Evolutionary conservation across 2,329 filamentous ascomycete species (phyloP).

Genomic region (Aspergillus pseudoterreus): DNA sequence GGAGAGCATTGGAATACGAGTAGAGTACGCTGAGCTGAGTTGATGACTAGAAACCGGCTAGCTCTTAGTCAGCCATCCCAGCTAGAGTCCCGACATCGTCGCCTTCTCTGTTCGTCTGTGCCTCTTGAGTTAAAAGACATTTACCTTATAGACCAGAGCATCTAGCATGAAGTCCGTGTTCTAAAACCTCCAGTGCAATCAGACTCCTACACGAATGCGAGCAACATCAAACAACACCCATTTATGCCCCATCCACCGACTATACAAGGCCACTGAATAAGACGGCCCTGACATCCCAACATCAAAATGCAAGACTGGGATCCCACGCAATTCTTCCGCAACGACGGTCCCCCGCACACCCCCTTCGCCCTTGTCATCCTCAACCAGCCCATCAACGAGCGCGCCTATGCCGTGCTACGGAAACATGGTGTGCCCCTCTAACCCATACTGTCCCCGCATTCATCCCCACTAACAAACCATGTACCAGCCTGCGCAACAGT

Average conservation of each 20-base stretch:
- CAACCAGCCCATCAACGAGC: constrained; percentile 57
- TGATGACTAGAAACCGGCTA: not conserved
- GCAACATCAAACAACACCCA: no score
- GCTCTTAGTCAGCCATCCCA: not conserved
- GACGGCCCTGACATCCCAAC: not conserved
- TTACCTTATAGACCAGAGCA: no score
- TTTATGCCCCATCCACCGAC: no score
- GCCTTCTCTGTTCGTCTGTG: no score
- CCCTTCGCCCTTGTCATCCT: constrained; percentile 55
- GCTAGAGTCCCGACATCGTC: no score
- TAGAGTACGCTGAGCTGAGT: no score
- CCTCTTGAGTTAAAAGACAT: no score
- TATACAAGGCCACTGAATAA: no score
- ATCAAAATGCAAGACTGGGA: constrained; percentile 34
- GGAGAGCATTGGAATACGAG: no score
- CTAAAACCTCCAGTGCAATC: no score
- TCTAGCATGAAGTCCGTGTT: no score
- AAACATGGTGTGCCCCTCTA: constrained; percentile 27
- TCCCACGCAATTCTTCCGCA: constrained; percentile 38
- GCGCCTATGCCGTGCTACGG: constrained; percentile 35
- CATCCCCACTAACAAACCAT: not conserved
- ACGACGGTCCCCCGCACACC: constrained; percentile 17
- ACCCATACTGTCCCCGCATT: not conserved
- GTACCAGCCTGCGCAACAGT: constrained; percentile 61
- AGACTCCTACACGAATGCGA: no score